phyloP scores from a whole-genome alignment of 2,329 filamentous ascomycete genomes.

The Colletotrichum nymphaeae region DNA sequence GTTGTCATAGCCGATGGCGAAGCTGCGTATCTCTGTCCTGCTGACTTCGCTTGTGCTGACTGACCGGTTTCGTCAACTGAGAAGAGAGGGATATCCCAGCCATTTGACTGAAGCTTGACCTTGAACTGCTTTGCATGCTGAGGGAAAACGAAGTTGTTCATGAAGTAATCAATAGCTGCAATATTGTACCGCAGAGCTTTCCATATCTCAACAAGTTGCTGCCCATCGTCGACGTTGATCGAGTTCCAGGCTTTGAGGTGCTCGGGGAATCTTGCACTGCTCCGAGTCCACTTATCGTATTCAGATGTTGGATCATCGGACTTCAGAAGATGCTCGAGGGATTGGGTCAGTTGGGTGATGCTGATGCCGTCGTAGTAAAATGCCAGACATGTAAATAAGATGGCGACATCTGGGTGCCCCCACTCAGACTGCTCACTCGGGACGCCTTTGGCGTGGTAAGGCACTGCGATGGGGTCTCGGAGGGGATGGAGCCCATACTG shows the following conservation, averaged over 20 bases:
- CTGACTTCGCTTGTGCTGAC: slow-evolving; percentile 6
- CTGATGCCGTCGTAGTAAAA: slow-evolving; percentile 74
- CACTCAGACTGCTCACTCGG: slow-evolving; percentile 73
- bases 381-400: slow-evolving; percentile 72
- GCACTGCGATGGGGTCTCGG: slow-evolving; percentile 72
- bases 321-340: slow-evolving; percentile 61
- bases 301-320: slow-evolving; percentile 67
- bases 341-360: slow-evolving; percentile 58
- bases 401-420: slow-evolving; percentile 74
- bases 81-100: slow-evolving; percentile 73
- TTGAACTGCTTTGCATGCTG: slow-evolving; percentile 73
- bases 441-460: slow-evolving; percentile 73
- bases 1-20: slow-evolving; percentile 59
- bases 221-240: slow-evolving; percentile 69
- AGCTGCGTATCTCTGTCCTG: background rate
- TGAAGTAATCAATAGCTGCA: slow-evolving; percentile 67
- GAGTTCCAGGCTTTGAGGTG: slow-evolving; percentile 62
- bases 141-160: slow-evolving; percentile 75
- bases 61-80: slow-evolving; percentile 26
- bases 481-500: slow-evolving; percentile 68
- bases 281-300: slow-evolving; percentile 63
- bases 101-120: slow-evolving; percentile 71
- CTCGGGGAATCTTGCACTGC: slow-evolving; percentile 54
- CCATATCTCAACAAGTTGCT: slow-evolving; percentile 64
- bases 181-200: slow-evolving; percentile 58